Conservation (phyloP, 1,284 basidiomycete genomes). For the Termitomyces sp. region DNA sequence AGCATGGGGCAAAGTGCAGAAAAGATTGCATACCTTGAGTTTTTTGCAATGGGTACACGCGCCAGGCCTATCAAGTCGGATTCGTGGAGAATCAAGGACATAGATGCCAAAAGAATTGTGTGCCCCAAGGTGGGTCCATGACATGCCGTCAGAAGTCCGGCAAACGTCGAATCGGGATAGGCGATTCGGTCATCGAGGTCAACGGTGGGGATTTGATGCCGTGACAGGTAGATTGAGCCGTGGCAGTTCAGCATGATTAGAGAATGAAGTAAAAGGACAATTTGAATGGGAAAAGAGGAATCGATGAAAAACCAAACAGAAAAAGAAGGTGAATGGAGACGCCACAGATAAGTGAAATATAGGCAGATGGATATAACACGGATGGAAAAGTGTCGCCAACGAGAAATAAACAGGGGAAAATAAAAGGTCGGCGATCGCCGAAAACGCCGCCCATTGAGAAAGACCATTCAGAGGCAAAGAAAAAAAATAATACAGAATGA, state of each 20-base stretch:
- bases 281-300: background rate
- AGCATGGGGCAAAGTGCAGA: background rate
- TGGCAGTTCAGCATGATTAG: background rate
- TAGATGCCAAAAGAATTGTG: constrained; percentile 6
- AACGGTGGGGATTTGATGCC: background rate
- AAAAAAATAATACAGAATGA: too few species aligned
- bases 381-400: background rate
- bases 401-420: background rate
- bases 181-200: background rate
- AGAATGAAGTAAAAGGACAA: background rate
- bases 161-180: background rate
- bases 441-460: background rate
- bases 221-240: constrained; percentile 18
- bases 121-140: constrained; percentile 2
- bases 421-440: background rate
- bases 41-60: constrained; percentile 80
- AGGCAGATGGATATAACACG: background rate
- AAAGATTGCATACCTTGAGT: constrained; percentile 58
- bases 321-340: background rate
- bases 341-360: background rate
- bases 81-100: constrained; percentile 8
- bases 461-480: background rate
- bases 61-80: constrained; percentile 48
- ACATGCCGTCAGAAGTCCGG: constrained; percentile 1
- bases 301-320: background rate